A percentile compares a stretch with the other conserved stretches of the same genome.
These are phyloP conservation scores for Flaveria linearis DNA, from an alignment of 129 eudicot species.

Conservation along the genomic window DNA sequence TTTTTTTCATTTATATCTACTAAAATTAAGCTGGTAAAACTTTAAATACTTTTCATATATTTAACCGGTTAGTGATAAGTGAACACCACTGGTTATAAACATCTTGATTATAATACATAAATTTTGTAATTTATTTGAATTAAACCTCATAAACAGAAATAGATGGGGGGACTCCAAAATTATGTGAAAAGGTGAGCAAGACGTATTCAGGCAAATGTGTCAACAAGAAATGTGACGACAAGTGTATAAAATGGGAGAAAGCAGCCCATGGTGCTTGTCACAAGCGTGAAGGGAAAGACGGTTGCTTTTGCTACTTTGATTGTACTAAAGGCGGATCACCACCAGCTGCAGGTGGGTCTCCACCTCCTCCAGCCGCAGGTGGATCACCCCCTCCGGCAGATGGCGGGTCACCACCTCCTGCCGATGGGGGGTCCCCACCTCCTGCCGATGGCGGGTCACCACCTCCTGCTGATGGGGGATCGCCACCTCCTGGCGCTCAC, in stretches of 20 bases:
- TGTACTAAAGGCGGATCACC: constrained; percentile 2
- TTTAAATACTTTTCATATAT: too few relatives aligned
- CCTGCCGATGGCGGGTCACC: constrained; percentile 23
- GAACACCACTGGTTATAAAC: too few relatives aligned
- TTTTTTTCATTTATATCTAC: too few relatives aligned
- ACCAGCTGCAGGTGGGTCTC: background rate
- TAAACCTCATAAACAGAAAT: constrained; percentile 1
- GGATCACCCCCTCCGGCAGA: constrained; percentile 5
- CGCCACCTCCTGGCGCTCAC: background rate
- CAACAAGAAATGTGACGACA: constrained; percentile 17
- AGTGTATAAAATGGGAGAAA: constrained; percentile 22
- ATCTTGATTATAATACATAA: too few relatives aligned
- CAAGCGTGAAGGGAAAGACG: constrained; percentile 1
- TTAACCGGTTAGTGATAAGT: too few relatives aligned
- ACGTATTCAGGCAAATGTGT: constrained; percentile 24
- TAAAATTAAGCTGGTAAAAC: too few relatives aligned
- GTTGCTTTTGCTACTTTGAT: constrained; percentile 23
- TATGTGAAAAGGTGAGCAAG: constrained; percentile 27
- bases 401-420: constrained; percentile 13
- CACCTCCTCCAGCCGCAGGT: background rate
- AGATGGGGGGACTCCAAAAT: background rate
- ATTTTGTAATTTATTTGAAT: background rate
- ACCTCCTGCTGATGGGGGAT: background rate
- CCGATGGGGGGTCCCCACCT: constrained; percentile 9
- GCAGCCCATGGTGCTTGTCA: constrained; percentile 32